A percentile compares a stretch with the other conserved stretches of the same genome.
These are phyloP conservation scores for Hirsutella rhossiliensis DNA, from an alignment of 2,329 filamentous ascomycete genomes.

Conservation along the genomic window DNA sequence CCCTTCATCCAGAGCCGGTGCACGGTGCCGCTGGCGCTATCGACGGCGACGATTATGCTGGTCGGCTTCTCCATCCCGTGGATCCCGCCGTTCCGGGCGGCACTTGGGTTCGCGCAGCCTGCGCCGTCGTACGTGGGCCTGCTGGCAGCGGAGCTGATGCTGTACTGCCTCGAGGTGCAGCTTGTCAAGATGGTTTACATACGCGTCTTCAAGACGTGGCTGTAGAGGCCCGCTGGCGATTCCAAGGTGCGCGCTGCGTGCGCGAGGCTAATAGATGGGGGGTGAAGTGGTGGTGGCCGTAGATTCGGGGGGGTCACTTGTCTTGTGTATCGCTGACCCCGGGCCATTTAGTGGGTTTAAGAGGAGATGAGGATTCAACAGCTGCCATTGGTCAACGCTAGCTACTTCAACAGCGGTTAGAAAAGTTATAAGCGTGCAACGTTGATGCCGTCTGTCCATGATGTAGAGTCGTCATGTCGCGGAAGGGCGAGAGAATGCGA, in stretches of 20 bases:
- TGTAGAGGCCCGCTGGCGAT: constrained; percentile 3
- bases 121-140: constrained; percentile 10
- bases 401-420: background rate
- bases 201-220: constrained; percentile 12
- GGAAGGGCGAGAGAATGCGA: no score
- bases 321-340: background rate
- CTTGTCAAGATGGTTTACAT: constrained; percentile 15
- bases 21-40: constrained; percentile 9
- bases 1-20: constrained; percentile 14
- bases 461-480: no score
- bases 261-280: background rate
- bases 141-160: constrained; percentile 10
- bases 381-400: background rate
- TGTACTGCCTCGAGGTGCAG: constrained; percentile 14
- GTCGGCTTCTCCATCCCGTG: constrained; percentile 13
- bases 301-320: background rate
- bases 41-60: constrained; percentile 11
- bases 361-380: background rate
- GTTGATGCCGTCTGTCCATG: background rate
- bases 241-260: background rate
- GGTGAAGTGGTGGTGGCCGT: background rate
- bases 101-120: constrained; percentile 10
- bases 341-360: background rate
- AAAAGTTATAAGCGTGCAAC: background rate
- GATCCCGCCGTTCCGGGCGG: constrained; percentile 11